Evolutionary conservation across 371 early-diverging fungal species (phyloP), one percentile per base, ranked within the genome.

Genomic region (Lichtheimia hyalospora): DNA sequence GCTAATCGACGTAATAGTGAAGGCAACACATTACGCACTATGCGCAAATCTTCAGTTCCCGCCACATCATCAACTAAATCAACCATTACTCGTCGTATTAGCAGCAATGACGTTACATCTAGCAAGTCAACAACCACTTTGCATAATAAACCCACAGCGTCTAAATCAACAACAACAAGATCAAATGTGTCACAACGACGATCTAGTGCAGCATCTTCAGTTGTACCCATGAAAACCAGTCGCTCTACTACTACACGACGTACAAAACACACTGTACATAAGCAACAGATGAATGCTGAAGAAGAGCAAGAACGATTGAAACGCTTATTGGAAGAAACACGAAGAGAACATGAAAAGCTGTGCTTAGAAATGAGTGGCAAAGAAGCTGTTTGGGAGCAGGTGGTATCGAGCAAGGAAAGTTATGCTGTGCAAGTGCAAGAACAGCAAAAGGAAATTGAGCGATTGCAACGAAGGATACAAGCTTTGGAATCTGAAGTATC

Each of bases 341-440:
- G 69, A 10, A 43, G 39, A 54, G 74, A 74, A 24, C 57, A 69
- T 20, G 62, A 57, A 20, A 62, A 44, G 18, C 61, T 74, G 28
- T 51, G 52, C 10, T 60, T 69, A 28, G 60, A 75, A 48, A 62
- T 75, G 62, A 61, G 64, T 21, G 62, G 64, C 24, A 68, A 71
- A 41, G 75, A 75, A 25, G 72, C 65, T 7, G 77, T 73, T 15
- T 76, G 70, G 70, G 71, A 70, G 21, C 67, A 70, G 0, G 53
- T 74, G 2, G 62, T 77, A 0, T 71, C 74, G 10, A 65, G 64
- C 40, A 77, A 77, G 51, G 74, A 74, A 57, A 77, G 77, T 25
- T 71, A 74, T 57, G 73, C 72, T 1, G 43, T 74, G 2, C 70
- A 63, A 23, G 72, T 74, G 2, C 57, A 77, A 58, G 77, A 77